Conservation (phyloP, 2,329 filamentous ascomycete genomes). For the Trichoderma atrobrunneum region DNA sequence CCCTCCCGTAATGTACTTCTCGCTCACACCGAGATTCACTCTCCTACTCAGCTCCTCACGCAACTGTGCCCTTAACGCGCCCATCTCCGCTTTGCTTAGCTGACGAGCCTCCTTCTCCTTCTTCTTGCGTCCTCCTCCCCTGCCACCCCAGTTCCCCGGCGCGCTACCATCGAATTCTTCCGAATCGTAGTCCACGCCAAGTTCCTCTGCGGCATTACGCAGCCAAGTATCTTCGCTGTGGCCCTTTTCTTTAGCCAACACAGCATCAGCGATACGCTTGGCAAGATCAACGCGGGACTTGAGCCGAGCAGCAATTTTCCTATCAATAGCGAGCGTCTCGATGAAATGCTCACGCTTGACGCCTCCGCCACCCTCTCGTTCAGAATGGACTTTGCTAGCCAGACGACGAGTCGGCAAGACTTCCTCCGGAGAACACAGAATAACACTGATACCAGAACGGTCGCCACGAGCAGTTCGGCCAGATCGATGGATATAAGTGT, state of each 20-base stretch:
- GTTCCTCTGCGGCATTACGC: slow-evolving; percentile 78
- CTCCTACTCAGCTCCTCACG: slow-evolving; percentile 66
- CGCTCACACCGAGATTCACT: slow-evolving; percentile 84
- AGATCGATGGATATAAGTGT: slow-evolving; percentile 93
- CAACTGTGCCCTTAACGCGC: slow-evolving; percentile 67
- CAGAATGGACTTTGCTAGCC: slow-evolving; percentile 80
- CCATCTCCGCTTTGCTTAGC: slow-evolving; percentile 72
- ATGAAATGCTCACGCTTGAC: slow-evolving; percentile 64
- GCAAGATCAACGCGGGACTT: slow-evolving; percentile 75
- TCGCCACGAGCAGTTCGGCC: slow-evolving; percentile 88
- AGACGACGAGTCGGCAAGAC: slow-evolving; percentile 79
- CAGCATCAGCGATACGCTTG: slow-evolving; percentile 82
- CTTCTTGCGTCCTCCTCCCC: slow-evolving; percentile 69
- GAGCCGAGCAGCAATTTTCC: slow-evolving; percentile 71
- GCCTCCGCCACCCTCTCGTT: slow-evolving; percentile 47
- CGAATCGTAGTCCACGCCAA: slow-evolving; percentile 90
- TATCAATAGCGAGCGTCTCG: slow-evolving; percentile 78
- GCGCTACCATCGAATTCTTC: slow-evolving; percentile 85
- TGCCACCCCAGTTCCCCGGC: slow-evolving; percentile 57
- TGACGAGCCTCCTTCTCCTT: slow-evolving; percentile 69
- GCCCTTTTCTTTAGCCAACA: slow-evolving; percentile 82
- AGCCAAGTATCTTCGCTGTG: slow-evolving; percentile 83
- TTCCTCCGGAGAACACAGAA: slow-evolving; percentile 90
- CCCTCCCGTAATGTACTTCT: slow-evolving; percentile 79
- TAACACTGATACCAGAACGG: slow-evolving; percentile 72